Evolutionary conservation across 331 rosid species (phyloP).

Genomic region (Quercus tomentella): DNA sequence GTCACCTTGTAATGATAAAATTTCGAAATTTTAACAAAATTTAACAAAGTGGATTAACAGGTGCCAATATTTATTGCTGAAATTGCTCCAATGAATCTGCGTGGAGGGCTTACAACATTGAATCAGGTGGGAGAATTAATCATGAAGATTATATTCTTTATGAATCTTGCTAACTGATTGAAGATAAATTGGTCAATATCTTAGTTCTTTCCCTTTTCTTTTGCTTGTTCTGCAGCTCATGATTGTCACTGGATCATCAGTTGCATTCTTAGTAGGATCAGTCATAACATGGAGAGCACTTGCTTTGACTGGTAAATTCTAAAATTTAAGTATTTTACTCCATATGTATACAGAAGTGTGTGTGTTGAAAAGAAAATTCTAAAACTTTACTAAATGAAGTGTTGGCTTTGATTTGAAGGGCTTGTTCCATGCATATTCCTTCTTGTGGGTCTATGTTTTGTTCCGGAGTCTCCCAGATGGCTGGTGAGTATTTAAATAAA

Average conservation of each 20-base stretch:
- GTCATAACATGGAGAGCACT: conserved; percentile 36
- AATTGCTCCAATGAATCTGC: conserved; percentile 40
- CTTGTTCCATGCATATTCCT: conserved; percentile 42
- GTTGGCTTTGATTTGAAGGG: conserved; percentile 27
- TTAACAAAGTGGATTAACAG: conserved; percentile 11
- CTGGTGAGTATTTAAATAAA: conserved; percentile 22
- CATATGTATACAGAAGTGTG: not conserved
- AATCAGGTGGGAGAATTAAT: conserved; percentile 27
- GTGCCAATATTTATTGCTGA: conserved; percentile 43
- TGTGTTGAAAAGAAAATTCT: not conserved
- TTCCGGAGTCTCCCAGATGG: conserved; percentile 58
- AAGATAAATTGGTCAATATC: not conserved
- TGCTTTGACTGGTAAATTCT: conserved; percentile 36
- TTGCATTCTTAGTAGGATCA: conserved; percentile 27
- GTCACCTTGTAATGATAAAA: not conserved
- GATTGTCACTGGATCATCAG: conserved; percentile 42
- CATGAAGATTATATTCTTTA: not conserved
- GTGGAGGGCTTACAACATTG: conserved; percentile 43
- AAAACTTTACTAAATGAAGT: not conserved
- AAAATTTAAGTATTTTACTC: not conserved
- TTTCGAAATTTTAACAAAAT: conserved; percentile 6
- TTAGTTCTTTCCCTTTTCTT: not conserved
- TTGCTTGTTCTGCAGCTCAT: conserved; percentile 31
- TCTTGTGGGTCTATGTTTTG: conserved; percentile 34
- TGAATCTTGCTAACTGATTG: not conserved